Evolutionary conservation across 1,139 yeast species (phyloP).

Genomic region (Zygosaccharomyces pseudobailii): DNA sequence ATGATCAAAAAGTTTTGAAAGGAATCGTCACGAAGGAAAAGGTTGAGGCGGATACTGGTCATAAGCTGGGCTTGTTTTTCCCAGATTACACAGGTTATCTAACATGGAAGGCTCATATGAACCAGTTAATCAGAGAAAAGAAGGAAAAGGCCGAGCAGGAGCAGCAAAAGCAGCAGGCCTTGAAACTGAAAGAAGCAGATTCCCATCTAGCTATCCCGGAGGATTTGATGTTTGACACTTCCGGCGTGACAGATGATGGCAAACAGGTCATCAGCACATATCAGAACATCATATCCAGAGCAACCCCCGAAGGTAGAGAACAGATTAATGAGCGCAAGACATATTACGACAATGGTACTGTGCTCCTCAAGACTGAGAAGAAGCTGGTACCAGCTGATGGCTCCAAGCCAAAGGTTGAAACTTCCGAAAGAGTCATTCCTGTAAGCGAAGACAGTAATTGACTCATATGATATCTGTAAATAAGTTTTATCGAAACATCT

Average conservation of each 20-base stretch:
- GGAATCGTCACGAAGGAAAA: conserved; percentile 49
- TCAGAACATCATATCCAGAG: conserved; percentile 42
- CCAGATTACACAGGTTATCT: conserved; percentile 59
- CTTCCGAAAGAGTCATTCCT: conserved; percentile 20
- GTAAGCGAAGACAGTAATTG: conserved; percentile 12
- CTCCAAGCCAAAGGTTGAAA: conserved; percentile 30
- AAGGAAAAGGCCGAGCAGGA: conserved; percentile 23
- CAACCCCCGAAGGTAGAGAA: conserved; percentile 53
- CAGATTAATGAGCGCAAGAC: conserved; percentile 50
- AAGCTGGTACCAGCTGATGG: conserved; percentile 40
- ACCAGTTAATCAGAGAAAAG: conserved; percentile 38
- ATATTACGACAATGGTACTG: conserved; percentile 64
- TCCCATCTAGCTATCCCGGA: conserved; percentile 33
- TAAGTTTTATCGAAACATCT: background rate
- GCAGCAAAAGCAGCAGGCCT: conserved; percentile 17
- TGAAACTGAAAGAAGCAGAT: conserved; percentile 17
- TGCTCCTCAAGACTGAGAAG: conserved; percentile 35
- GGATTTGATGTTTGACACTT: conserved; percentile 23
- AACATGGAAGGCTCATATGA: conserved; percentile 57
- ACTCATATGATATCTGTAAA: background rate
- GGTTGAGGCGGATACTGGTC: conserved; percentile 36
- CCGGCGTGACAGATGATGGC: conserved; percentile 19
- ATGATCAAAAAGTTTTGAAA: conserved; percentile 14
- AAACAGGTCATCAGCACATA: conserved; percentile 49
- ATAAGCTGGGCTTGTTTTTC: conserved; percentile 48